A percentile compares a stretch with the other conserved stretches of the same genome.
Conservation (phyloP, 1,284 basidiomycete genomes). For the Malassezia pachydermatis region DNA sequence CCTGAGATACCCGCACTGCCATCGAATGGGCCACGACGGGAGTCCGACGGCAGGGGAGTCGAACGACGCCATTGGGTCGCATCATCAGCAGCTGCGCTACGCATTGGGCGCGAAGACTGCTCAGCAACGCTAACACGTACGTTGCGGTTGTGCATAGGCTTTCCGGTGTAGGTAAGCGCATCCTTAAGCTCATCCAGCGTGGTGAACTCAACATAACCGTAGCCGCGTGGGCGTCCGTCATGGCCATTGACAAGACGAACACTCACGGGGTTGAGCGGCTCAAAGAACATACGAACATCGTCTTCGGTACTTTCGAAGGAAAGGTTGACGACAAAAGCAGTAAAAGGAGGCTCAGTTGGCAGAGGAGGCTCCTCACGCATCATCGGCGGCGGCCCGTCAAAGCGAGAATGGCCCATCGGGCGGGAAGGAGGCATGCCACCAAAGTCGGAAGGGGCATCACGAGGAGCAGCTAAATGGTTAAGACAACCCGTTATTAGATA, state of each 20-base stretch:
- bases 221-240: conserved; percentile 83
- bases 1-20: conserved; percentile 18
- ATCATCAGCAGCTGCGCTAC: conserved; percentile 49
- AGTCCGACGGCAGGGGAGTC: conserved; percentile 57
- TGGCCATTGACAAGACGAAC: conserved; percentile 85
- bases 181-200: conserved; percentile 72
- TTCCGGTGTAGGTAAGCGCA: conserved; percentile 51
- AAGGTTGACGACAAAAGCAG: conserved; percentile 89
- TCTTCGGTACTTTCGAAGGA: conserved; percentile 79
- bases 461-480: conserved; percentile 6
- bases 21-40: conserved; percentile 12
- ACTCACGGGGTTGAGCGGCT: conserved; percentile 51
- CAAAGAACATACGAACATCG: conserved; percentile 65
- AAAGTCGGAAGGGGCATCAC: conserved; percentile 19
- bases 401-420: too few relatives aligned
- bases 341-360: conserved; percentile 88
- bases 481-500: not conserved
- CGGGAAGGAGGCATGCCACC: conserved; percentile 23
- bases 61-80: conserved; percentile 69
- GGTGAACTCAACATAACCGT: conserved; percentile 91
- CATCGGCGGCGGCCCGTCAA: conserved; percentile 28
- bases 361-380: conserved; percentile 80
- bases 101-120: conserved; percentile 54
- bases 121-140: conserved; percentile 90
- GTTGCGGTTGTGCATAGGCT: conserved; percentile 61